Base-by-base conservation (phyloP, 2,329 filamentous ascomycete species). In the Trichoderma asperellum region DNA sequence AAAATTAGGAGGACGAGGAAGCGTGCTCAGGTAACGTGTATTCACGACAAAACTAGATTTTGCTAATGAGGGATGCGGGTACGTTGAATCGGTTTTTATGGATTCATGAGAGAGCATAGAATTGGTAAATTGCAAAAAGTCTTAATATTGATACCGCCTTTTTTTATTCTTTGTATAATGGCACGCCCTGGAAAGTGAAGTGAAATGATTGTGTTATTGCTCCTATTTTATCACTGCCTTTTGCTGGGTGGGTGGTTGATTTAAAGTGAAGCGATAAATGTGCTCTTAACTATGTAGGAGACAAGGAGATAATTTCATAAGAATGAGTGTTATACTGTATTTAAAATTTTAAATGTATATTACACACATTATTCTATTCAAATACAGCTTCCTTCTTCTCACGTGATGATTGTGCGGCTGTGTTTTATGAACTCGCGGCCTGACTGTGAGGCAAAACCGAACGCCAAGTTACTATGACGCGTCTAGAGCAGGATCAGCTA, bases 11-110 rank as follows among this genome's bases (percentile, higher is more conserved):
- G 16, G 40, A 43, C 18, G 40, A 43, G 40, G 37, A 43, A 43
- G 18, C 40, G 40, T 43, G 40, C 40, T 43, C 18, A 43, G 18
- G 40, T 16, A 53, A 63, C 21, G 27, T 58, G 53, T 49, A 58
- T 66, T 58, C 40, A 43, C 7, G 40, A 43, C 18, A 43, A 8
- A 43, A 16, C 40, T 43, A 43, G 40, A n/a, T 52, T 14, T 59
- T 67, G 21, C 32, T 67, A 24, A 67, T 67, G 64, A 67, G 64
- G 49, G 55, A 59, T 59, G 29, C 5, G 64, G 40, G 63, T 47
- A 37, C 32, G 47, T n/a, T 21, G 21, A 14, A 24, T 52, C 40
- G 37, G 16, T 16, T 10, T 40, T n/a, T 37, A 67, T 47, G 55
- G 32, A 52, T 64, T 52, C 3, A 37, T 24, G 21, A 56, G 34